These are phyloP conservation scores for Aspergillus udagawae DNA, from an alignment of 2,329 filamentous ascomycete species.

Conservation along the genomic window DNA sequence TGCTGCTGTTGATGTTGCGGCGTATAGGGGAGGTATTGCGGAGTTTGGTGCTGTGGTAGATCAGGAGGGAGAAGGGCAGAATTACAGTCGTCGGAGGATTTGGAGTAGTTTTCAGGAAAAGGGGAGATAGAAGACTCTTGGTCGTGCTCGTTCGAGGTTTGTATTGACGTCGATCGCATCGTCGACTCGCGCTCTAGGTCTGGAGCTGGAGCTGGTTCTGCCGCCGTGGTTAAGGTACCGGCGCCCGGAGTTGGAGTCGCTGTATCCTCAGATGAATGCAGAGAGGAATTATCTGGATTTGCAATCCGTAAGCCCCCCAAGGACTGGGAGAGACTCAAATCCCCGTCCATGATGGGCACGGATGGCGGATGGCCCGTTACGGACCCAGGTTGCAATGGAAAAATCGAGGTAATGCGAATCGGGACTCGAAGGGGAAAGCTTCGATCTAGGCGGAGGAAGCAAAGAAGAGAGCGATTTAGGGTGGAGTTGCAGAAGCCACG, in stretches of 20 bases:
- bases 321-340: constrained; percentile 86
- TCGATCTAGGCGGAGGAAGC: neutral
- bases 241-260: constrained; percentile 18
- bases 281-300: constrained; percentile 76
- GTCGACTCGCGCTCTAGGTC: constrained; percentile 19
- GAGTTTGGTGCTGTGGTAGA: constrained; percentile 38
- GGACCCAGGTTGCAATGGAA: neutral
- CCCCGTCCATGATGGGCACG: constrained; percentile 70
- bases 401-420: neutral
- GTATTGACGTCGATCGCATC: constrained; percentile 14
- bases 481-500: neutral
- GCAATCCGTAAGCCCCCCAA: constrained; percentile 93
- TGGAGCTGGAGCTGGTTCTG: constrained; percentile 11
- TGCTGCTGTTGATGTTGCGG: constrained; percentile 32
- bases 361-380: neutral
- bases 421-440: neutral
- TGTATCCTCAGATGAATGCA: constrained; percentile 35
- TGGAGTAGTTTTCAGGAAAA: constrained; percentile 17
- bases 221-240: constrained; percentile 19
- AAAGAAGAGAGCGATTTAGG: constrained; percentile 6
- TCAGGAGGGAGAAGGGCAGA: constrained; percentile 44
- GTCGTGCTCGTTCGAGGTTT: constrained; percentile 15
- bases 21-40: constrained; percentile 43
- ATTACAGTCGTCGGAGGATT: constrained; percentile 37
- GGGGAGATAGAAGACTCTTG: constrained; percentile 18